Base-by-base conservation (phyloP, 306 rosid genomes). In the Coriaria nepalensis region DNA sequence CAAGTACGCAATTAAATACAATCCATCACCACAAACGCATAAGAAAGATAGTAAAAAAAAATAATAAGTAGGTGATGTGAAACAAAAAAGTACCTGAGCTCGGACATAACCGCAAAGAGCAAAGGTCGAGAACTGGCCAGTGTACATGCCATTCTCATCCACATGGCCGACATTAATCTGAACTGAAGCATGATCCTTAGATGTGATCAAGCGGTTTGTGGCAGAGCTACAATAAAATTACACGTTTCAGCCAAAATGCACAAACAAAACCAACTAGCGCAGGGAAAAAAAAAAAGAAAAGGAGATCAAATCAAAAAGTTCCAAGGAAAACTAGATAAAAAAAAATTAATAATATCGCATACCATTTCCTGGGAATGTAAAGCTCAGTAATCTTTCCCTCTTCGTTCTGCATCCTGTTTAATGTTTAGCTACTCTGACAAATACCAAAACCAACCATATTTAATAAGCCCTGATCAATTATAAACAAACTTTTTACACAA, bases 181-280 rank as follows among this genome's bases (percentile, higher is more conserved):
- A 55, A 81, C 88, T 0, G 88, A 81, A 0, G 96, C 96, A 37
- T 86, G 86, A 57, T 86, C 93, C 72, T 81, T 86, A 0, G 96
- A 60, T 0, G 93, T 78, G 0, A 86, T 86, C 71, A 81, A 61
- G 55, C 93, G 67, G 47, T 86, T 81, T 6, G 96, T 86, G 0
- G 96, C 93, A 34, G 88, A 86, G 63, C 88, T 86, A 68, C 45
- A 63, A 0, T 39, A 37, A 12, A 36, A 9, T 2, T 5, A 11
- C n/a, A 49, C 48, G 35, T 8, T 50, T 37, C 9, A 43, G 9
- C 32, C 33, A 52, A 49, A 53, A 11, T 43, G 45, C 51, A 10
- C 6, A 51, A n/a, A 8, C 1, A 20, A 20, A 20, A 20, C 29
- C 29, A 20, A 20, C 29, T 3, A 20, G 3, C 29, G 29, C 1